These are phyloP conservation scores for Kazachstania viticola DNA, from an alignment of 805 yeast species.

Conservation along the genomic window DNA sequence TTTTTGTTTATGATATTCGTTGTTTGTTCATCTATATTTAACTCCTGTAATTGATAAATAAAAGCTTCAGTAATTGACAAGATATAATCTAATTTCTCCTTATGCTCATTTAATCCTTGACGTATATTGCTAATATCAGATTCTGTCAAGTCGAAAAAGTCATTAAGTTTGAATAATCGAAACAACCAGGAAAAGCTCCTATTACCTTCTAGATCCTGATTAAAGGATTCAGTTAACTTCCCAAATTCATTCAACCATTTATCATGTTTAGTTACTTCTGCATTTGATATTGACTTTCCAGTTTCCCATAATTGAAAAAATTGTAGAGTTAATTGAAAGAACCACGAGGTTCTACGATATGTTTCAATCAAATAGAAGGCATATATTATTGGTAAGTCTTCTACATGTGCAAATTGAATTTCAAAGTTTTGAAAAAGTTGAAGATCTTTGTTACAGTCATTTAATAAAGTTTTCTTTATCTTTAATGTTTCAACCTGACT, in stretches of 20 bases:
- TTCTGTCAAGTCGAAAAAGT: background rate
- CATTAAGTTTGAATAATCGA: background rate
- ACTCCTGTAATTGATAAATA: slow-evolving; percentile 25
- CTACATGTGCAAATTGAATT: slow-evolving; percentile 29
- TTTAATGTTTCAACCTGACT: slow-evolving; percentile 30
- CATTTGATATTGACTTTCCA: too few relatives aligned
- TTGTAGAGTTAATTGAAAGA: slow-evolving; percentile 21
- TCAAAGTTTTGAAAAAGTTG: slow-evolving; percentile 15
- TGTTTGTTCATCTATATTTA: slow-evolving; percentile 24
- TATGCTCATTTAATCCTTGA: background rate
- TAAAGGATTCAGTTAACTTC: background rate
- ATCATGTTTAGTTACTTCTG: slow-evolving; percentile 22
- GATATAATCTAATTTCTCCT: background rate
- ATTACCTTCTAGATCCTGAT: background rate
- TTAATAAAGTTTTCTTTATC: slow-evolving; percentile 21
- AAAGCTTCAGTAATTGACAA: slow-evolving; percentile 25
- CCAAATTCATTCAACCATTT: slow-evolving; percentile 5
- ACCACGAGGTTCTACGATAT: slow-evolving; percentile 49
- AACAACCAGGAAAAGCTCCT: too few relatives aligned
- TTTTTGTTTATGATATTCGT: slow-evolving; percentile 22
- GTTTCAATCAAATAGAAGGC: slow-evolving; percentile 58
- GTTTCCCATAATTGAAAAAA: too few relatives aligned
- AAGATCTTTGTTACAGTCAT: slow-evolving; percentile 25
- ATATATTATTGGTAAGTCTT: slow-evolving; percentile 60
- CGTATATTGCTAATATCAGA: background rate